A percentile compares a stretch with the other conserved stretches of the same genome.
These are phyloP conservation scores for Pseudopyrenochaeta lycopersici DNA, from an alignment of 2,329 filamentous ascomycete genomes.

Conservation along the genomic window DNA sequence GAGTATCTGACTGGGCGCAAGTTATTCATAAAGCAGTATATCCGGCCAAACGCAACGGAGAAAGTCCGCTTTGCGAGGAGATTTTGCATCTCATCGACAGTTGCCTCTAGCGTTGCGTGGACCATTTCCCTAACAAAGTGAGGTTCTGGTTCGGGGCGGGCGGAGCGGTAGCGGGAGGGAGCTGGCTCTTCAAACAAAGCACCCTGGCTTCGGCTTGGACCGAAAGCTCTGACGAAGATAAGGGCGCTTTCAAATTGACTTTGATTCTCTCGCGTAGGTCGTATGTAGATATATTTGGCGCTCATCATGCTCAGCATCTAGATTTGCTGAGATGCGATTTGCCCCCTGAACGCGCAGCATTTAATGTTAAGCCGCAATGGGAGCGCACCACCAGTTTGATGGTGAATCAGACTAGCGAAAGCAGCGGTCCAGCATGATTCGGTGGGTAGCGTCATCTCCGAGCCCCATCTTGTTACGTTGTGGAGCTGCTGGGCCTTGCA, in stretches of 20 bases:
- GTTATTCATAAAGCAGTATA: constrained; percentile 5
- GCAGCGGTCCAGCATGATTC: constrained; percentile 29
- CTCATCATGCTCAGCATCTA: background rate
- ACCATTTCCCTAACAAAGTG: constrained; percentile 1
- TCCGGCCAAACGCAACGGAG: background rate
- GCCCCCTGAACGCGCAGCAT: background rate
- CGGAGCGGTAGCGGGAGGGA: constrained; percentile 44
- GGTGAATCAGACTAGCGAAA: constrained; percentile 19
- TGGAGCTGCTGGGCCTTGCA: constrained; percentile 28
- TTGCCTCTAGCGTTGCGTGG: constrained; percentile 1
- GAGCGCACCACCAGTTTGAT: constrained; percentile 4
- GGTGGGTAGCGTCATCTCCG: constrained; percentile 19
- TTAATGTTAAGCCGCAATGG: background rate
- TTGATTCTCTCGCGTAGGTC: constrained; percentile 5
- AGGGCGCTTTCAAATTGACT: constrained; percentile 9
- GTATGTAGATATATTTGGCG: background rate
- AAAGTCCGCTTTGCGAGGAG: background rate
- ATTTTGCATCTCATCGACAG: background rate
- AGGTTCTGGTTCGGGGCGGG: constrained; percentile 36
- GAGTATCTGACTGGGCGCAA: constrained; percentile 10
- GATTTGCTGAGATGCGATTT: background rate
- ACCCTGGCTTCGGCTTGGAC: constrained; percentile 36
- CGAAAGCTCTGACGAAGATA: constrained; percentile 24
- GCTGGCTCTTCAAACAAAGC: constrained; percentile 35
- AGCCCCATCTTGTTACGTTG: constrained; percentile 25